Conservation (phyloP, 306 rosid species). For the Gastrolobium bilobum region DNA sequence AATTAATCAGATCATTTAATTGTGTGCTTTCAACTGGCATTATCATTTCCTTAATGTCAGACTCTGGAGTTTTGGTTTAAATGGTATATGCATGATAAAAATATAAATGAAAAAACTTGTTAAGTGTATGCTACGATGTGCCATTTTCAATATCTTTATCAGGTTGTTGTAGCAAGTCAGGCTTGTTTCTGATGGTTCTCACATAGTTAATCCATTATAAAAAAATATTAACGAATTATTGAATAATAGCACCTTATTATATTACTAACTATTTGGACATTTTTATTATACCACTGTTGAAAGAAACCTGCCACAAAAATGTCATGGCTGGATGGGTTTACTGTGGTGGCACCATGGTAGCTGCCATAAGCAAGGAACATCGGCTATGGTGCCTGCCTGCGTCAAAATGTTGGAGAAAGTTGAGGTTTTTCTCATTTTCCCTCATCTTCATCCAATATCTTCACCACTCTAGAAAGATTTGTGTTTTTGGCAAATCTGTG, state of each 20-base stretch:
- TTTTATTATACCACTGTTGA: background rate
- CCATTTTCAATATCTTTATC: background rate
- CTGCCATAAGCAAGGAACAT: slow-evolving; percentile 3
- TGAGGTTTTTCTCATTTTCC: background rate
- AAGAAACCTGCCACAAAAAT: background rate
- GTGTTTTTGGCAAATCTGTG: background rate
- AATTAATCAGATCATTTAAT: slow-evolving; percentile 2
- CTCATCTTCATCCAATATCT: background rate
- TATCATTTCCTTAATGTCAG: slow-evolving; percentile 18
- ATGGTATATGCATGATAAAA: background rate
- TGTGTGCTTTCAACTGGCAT: background rate
- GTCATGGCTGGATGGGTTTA: background rate
- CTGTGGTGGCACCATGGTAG: background rate
- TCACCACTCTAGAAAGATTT: background rate
- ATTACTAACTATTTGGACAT: background rate
- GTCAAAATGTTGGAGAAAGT: background rate
- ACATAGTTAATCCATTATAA: background rate
- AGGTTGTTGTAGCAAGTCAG: background rate
- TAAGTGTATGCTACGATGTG: slow-evolving; percentile 4
- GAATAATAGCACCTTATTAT: background rate
- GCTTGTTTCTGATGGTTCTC: slow-evolving; percentile 21
- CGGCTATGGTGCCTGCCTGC: background rate
- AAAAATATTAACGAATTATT: background rate
- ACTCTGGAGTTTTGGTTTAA: slow-evolving; percentile 25
- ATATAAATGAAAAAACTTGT: background rate